Base-by-base conservation (phyloP, 345 rosid genomes). In the Euphorbia pulcherrima region DNA sequence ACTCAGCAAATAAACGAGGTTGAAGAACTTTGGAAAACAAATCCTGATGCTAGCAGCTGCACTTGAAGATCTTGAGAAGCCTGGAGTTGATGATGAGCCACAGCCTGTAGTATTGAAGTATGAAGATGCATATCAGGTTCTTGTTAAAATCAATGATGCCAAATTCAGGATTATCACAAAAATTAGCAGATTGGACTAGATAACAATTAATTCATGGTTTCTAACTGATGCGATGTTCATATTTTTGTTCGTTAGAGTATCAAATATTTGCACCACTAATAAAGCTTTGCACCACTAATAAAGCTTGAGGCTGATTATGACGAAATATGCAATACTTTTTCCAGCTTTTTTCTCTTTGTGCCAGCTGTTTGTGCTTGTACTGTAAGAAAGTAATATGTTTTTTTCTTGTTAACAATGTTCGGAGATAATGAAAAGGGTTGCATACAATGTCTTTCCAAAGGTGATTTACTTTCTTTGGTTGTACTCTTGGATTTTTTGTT, bases 271-370 rank as follows among this genome's bases (percentile, higher is more conserved):
- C 99, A 8, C 97, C 99, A 6, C 94, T 95, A 13, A 95, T 95
- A 59, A 95, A 95, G 88, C 97, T 95, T 95, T 81, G 99, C 99
- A 8, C 97, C 99, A 6, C 94, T 95, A 13, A 95, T 95, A 59
- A 95, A 95, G 88, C 97, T 92, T 41, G 99, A 95, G 85, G 99
- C 97, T 70, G 99, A 95, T 81, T 95, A 95, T 83, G 97, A 92
- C 82, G 92, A 95, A 78, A 97, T 92, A 76, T 65, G 83, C 68
- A 53, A 61, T 62, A 27, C 54, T 60, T 37, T 48, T 57, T 60
- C 21, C n/a, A 18, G 44, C 30, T 24, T 28, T 17, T 65, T 41
- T 64, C 5, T 64, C 58, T 35, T 10, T 53, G 47, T 24, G 7
- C 18, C 13, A 44, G 16, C 2, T 2, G 16, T 60, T 20, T 30